phyloP scores from a whole-genome alignment of 164 flowering plant genomes.

The Dillenia suffruticosa region DNA sequence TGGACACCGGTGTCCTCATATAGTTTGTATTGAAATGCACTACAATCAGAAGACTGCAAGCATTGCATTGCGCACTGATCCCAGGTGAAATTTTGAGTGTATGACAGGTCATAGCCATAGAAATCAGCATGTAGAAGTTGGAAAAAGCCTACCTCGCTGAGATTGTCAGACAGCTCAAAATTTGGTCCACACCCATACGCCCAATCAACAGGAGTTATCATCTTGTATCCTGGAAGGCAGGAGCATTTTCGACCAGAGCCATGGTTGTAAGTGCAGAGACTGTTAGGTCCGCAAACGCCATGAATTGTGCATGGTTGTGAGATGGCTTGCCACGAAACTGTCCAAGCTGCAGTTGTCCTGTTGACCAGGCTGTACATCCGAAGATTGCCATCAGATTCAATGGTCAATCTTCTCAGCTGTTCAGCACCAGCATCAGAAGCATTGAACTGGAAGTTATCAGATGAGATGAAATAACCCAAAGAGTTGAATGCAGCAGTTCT shows the following conservation, averaged over 20 bases:
- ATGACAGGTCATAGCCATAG: conserved; percentile 20
- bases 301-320: conserved; percentile 17
- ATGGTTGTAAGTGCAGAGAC: conserved; percentile 13
- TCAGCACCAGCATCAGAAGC: conserved; percentile 21
- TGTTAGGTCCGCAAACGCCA: conserved; percentile 24
- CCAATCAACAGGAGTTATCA: conserved; percentile 18
- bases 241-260: conserved; percentile 14
- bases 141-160: background rate
- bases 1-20: background rate
- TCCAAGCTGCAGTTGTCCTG: conserved; percentile 3
- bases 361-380: conserved; percentile 18
- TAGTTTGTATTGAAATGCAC: conserved; percentile 11
- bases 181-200: conserved; percentile 29
- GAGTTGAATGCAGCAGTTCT: conserved; percentile 1
- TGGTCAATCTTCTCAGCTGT: background rate
- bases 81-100: background rate
- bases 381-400: conserved; percentile 30
- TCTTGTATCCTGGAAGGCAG: conserved; percentile 19
- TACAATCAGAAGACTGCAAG: conserved; percentile 13
- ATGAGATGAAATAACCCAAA: conserved; percentile 25
- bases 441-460: conserved; percentile 24
- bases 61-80: conserved; percentile 19
- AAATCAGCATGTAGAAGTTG: conserved; percentile 16
- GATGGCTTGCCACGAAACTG: conserved; percentile 20
- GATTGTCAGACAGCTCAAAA: conserved; percentile 10